Evolutionary conservation across 257 asterid species (phyloP).

Genomic region (Solanum microdontum): DNA sequence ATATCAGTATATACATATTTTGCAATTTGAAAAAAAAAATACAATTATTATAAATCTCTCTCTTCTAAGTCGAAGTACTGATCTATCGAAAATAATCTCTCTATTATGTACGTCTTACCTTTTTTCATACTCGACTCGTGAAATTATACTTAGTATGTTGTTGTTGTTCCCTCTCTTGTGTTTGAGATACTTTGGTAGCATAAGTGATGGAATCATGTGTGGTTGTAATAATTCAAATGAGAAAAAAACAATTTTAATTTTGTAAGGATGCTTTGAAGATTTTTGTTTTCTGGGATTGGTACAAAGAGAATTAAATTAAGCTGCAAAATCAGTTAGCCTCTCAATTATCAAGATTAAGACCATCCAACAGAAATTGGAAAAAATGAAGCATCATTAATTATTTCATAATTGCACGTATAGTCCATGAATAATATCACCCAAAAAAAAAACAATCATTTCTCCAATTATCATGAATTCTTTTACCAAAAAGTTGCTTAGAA

Average conservation of each 20-base stretch:
- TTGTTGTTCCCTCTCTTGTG: background rate
- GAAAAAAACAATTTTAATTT: constrained; percentile 15
- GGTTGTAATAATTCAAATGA: constrained; percentile 13
- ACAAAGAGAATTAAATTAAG: constrained; percentile 20
- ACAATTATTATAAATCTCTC: background rate
- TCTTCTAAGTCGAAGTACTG: background rate
- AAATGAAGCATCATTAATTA: background rate
- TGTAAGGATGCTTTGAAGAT: constrained; percentile 16
- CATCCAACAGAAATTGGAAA: background rate
- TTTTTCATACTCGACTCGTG: background rate
- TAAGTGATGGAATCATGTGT: constrained; percentile 18
- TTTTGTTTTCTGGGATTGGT: constrained; percentile 3
- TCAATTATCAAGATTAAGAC: constrained; percentile 15
- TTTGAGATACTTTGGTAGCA: constrained; percentile 6
- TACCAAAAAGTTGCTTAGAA: background rate
- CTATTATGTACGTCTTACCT: background rate
- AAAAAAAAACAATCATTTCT: background rate
- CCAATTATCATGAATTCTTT: background rate
- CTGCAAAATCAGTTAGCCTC: constrained; percentile 17
- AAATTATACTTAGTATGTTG: background rate
- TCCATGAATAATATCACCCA: background rate
- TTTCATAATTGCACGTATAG: background rate
- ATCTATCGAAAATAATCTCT: background rate
- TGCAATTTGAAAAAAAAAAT: background rate
- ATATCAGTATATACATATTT: background rate